Percentiles rank a stretch among this genome's conserved stretches.
Conservation (phyloP, 352 stramenopile species). For the Phytophthora pisi region DNA sequence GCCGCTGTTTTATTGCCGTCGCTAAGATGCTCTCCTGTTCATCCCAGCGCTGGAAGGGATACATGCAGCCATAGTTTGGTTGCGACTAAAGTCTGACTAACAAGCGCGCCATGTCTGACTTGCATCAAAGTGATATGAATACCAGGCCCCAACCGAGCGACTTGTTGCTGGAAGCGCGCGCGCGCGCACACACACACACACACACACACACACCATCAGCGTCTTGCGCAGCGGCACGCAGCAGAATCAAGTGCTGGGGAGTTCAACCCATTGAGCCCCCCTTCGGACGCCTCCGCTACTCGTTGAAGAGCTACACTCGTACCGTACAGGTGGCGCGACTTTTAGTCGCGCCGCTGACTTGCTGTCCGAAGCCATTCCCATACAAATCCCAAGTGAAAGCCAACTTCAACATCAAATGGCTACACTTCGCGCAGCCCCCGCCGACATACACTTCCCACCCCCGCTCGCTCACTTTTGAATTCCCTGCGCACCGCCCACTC, state of each 20-base stretch:
- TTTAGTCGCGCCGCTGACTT: conserved; percentile 3
- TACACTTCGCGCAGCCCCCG: conserved; percentile 1
- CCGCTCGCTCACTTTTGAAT: conserved; percentile 1
- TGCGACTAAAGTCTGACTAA: background rate
- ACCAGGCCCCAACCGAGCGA: background rate
- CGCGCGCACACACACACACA: too few relatives aligned
- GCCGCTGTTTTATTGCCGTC: background rate
- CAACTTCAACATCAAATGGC: conserved; percentile 11
- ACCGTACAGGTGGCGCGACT: background rate
- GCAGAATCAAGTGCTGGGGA: background rate
- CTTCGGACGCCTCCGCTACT: background rate
- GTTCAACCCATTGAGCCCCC: background rate
- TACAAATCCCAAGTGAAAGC: background rate
- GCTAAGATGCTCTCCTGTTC: too few relatives aligned
- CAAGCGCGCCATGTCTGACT: background rate
- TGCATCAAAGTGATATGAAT: background rate
- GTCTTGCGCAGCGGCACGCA: background rate
- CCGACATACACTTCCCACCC: conserved; percentile 2
- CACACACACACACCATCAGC: background rate
- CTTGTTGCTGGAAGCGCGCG: too few relatives aligned
- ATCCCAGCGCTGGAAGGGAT: too few relatives aligned
- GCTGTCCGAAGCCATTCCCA: conserved; percentile 1
- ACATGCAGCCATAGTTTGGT: background rate
- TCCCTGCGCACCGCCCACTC: background rate
- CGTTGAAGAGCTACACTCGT: conserved; percentile 4